phyloP scores from a whole-genome alignment of 129 eudicot genomes.

The Escallonia rubra region DNA sequence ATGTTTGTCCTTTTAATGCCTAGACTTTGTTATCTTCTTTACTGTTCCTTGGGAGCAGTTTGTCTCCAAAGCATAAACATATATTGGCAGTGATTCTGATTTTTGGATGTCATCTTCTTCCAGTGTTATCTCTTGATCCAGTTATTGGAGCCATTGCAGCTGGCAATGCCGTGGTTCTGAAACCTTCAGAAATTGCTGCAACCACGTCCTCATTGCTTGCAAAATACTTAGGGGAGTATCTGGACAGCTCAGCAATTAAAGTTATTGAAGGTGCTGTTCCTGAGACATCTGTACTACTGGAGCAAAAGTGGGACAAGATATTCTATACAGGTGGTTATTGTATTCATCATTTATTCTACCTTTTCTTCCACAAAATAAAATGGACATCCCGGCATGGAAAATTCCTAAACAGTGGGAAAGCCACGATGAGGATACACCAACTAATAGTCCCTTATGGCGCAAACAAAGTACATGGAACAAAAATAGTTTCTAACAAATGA shows the following conservation, averaged over 20 bases:
- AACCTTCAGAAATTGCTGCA: slow-evolving; percentile 86
- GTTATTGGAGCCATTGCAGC: slow-evolving; percentile 97
- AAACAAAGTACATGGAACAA: no score
- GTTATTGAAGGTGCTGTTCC: slow-evolving; percentile 81
- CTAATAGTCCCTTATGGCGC: no score
- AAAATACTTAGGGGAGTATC: slow-evolving; percentile 54
- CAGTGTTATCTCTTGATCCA: slow-evolving; percentile 84
- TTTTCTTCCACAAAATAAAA: background rate
- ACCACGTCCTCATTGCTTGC: slow-evolving; percentile 69
- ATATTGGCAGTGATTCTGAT: background rate
- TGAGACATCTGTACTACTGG: slow-evolving; percentile 81
- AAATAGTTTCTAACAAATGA: no score
- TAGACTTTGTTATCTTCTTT: no score
- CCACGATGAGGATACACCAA: no score
- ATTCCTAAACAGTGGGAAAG: no score
- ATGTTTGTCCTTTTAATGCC: no score
- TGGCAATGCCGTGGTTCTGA: slow-evolving; percentile 81
- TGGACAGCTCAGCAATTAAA: slow-evolving; percentile 71
- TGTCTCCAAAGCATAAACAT: background rate
- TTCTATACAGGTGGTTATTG: slow-evolving; percentile 71
- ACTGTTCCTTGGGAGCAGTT: no score
- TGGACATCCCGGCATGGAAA: no score
- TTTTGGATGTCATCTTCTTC: background rate
- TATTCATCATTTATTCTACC: background rate
- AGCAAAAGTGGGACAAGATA: slow-evolving; percentile 94